Base-by-base conservation (phyloP, 1,284 basidiomycete species). In the Melampsora abietis-canadensis region DNA sequence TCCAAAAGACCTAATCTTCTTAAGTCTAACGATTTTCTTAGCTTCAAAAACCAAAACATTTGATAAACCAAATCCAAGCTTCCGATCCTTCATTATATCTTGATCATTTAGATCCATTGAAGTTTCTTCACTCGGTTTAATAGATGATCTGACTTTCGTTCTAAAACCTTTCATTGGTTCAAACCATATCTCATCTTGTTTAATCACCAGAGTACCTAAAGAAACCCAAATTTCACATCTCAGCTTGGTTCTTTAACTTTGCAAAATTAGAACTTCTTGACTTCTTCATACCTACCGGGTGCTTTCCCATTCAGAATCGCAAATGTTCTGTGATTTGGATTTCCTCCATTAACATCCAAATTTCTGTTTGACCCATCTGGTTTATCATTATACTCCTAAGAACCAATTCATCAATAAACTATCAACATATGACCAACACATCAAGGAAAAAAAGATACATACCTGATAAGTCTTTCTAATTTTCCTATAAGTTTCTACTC, bases 101-200 rank as follows among this genome's bases (percentile, higher is more conserved):
- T 34, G 10, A 34, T 30, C 67, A 37, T 1, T 19, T 10, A 8
- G 17, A 7, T 17, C 30, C 15, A 27, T 14, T 54, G 31, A 37
- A 27, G 30, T 21, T 67, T 30, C 46, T 21, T 31, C 31, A 10
- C 37, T 30, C 34, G 68, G 46, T 54, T 70, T 63, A 24, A 70
- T 34, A 4, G 48, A 51, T 27, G 69, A 15, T 8, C 30, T 40
- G 47, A 19, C 51, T 54, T 65, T 65, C 6, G 30, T 72, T 31
- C 69, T 37, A 37, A 72, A 72, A 2, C 69, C 69, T 65, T 46
- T 72, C 31, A 72, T 27, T n/a, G 70, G 70, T 40, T 74, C 64
- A 48, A 74, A 74, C 54, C 64, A 48, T 46, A 74, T 66, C 15
- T 31, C 47, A 46, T 66, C 64, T 31, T 17, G 46, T 34, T 60